Evolutionary conservation across 164 flowering plant genomes (phyloP).

Genomic region (Vitis labrusca): DNA sequence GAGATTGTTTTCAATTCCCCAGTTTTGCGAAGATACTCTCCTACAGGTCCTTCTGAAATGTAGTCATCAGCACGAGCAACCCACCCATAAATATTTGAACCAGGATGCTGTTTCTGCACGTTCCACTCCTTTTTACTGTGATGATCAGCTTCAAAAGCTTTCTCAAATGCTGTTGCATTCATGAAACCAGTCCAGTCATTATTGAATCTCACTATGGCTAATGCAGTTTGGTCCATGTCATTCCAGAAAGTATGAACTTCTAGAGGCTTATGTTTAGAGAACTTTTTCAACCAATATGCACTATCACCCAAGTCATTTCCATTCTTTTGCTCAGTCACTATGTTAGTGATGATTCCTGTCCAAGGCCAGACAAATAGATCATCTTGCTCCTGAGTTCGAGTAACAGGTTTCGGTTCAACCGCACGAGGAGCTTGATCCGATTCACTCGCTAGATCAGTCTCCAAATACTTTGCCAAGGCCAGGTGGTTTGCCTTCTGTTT

Average conservation of each 20-base stretch:
- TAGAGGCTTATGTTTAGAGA: conserved; percentile 42
- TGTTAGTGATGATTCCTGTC: conserved; percentile 61
- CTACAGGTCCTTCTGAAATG: conserved; percentile 43
- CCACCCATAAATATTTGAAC: conserved; percentile 57
- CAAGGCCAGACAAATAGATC: conserved; percentile 74
- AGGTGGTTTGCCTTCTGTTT: conserved; percentile 76
- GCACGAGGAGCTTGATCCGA: conserved; percentile 22
- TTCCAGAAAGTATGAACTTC: conserved; percentile 41
- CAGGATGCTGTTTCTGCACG: conserved; percentile 17
- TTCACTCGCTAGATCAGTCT: conserved; percentile 43
- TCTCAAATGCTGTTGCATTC: conserved; percentile 59
- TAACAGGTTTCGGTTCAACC: conserved; percentile 25
- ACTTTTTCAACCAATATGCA: conserved; percentile 42
- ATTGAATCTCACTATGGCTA: conserved; percentile 41
- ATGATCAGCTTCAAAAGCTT: conserved; percentile 36
- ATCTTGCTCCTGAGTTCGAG: conserved; percentile 27
- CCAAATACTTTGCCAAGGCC: conserved; percentile 69
- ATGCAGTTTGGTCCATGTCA: conserved; percentile 16
- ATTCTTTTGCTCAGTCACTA: conserved; percentile 20
- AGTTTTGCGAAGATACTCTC: conserved; percentile 45
- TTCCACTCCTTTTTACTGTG: conserved; percentile 53
- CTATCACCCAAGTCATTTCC: conserved; percentile 13
- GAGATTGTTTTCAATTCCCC: conserved; percentile 46
- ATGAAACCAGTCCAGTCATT: conserved; percentile 56
- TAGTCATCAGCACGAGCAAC: conserved; percentile 61